Evolutionary conservation across 106 monocot species (phyloP).

Genomic region (Narthecium ossifragum): DNA sequence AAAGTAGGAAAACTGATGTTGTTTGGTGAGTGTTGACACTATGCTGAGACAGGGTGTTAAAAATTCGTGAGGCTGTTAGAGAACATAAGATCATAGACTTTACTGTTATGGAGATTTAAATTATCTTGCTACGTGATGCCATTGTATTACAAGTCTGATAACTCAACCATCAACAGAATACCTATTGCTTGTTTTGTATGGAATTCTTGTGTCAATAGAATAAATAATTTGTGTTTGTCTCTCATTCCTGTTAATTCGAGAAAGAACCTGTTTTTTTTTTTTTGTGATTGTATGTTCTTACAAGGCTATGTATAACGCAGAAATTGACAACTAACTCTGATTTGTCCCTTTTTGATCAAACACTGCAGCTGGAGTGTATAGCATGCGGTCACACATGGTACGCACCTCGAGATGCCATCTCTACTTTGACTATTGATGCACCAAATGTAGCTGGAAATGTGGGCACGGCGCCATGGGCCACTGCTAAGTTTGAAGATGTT

Average conservation of each 20-base stretch:
- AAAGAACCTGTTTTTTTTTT: background rate
- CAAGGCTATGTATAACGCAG: background rate
- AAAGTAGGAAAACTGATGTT: too few species aligned
- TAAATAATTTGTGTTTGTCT: background rate
- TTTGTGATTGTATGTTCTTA: background rate
- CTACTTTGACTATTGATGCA: conserved; percentile 58
- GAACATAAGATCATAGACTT: too few species aligned
- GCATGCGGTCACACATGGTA: conserved; percentile 81
- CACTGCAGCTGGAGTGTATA: conserved; percentile 68
- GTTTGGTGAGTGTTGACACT: too few species aligned
- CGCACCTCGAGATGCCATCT: conserved; percentile 63
- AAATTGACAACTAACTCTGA: background rate
- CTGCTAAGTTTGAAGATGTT: conserved; percentile 65
- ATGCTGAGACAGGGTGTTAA: too few species aligned
- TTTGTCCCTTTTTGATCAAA: background rate
- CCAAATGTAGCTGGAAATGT: conserved; percentile 55
- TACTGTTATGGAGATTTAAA: too few species aligned
- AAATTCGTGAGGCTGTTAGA: too few species aligned
- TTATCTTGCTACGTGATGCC: too few species aligned
- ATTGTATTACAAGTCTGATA: too few species aligned
- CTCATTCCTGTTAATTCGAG: background rate
- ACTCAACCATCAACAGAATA: too few species aligned
- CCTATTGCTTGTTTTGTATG: background rate
- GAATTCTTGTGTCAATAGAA: background rate
- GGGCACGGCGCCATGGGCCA: conserved; percentile 80